Evolutionary conservation across 345 rosid species (phyloP).

Genomic region (Eucalyptus viminalis): DNA sequence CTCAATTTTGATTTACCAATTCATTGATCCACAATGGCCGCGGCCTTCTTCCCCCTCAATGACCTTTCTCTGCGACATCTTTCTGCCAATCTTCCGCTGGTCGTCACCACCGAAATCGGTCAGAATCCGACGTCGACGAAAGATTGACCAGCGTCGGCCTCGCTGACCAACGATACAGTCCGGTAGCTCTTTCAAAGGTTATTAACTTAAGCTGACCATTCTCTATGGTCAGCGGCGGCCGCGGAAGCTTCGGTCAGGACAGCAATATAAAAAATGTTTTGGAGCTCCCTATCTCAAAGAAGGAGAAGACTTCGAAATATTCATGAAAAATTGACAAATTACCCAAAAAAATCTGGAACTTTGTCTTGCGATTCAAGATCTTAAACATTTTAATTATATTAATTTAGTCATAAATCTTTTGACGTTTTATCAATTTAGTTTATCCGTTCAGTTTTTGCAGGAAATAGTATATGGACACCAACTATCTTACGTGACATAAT

Average conservation of each 20-base stretch:
- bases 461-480: background rate
- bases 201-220: background rate
- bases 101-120: background rate
- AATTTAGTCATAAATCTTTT: too few relatives aligned
- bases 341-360: too few relatives aligned
- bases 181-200: too few relatives aligned
- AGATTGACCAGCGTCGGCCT: background rate
- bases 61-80: background rate
- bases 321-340: background rate
- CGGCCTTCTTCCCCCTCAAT: background rate
- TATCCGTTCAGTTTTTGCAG: rapidly evolving
- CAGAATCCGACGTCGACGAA: background rate
- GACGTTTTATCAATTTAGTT: too few relatives aligned
- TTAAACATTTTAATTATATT: too few relatives aligned
- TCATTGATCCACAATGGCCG: background rate
- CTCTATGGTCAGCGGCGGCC: background rate
- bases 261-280: background rate
- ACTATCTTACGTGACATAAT: background rate
- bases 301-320: background rate
- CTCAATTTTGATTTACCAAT: background rate
- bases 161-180: background rate
- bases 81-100: background rate
- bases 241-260: background rate
- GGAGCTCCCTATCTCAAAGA: background rate
- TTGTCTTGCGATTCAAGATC: too few relatives aligned